These are phyloP conservation scores for Phlyctochytrium bullatum DNA, from an alignment of 192 early-diverging fungal species.

Conservation along the genomic window DNA sequence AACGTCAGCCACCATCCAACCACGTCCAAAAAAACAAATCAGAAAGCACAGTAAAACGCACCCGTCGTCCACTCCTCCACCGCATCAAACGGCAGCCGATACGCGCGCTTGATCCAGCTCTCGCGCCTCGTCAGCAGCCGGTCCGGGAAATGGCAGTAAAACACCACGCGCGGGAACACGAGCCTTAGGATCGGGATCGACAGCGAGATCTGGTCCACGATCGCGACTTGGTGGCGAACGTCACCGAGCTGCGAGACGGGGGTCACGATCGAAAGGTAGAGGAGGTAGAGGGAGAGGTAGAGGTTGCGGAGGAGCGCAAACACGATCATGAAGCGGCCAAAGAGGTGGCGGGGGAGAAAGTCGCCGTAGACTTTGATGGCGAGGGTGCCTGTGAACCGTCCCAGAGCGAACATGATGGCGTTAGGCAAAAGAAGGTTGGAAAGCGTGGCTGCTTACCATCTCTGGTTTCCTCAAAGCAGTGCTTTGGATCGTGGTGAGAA, in stretches of 20 bases:
- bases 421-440: neutral
- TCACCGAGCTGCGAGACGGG: neutral
- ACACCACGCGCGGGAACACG: slow-evolving; percentile 67
- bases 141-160: slow-evolving; percentile 98
- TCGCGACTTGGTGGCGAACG: slow-evolving; percentile 63
- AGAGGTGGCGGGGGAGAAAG: slow-evolving; percentile 68
- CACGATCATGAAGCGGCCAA: slow-evolving; percentile 73
- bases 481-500: slow-evolving; percentile 81
- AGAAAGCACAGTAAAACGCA: slow-evolving; percentile 20
- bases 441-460: slow-evolving; percentile 55
- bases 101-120: slow-evolving; percentile 60
- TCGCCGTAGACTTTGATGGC: slow-evolving; percentile 70
- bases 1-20: neutral
- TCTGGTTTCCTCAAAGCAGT: slow-evolving; percentile 90
- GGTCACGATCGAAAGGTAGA: slow-evolving; percentile 15
- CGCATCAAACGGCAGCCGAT: slow-evolving; percentile 78
- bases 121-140: slow-evolving; percentile 70
- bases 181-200: slow-evolving; percentile 77
- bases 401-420: neutral
- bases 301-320: slow-evolving; percentile 80
- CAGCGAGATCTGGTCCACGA: slow-evolving; percentile 88
- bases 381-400: slow-evolving; percentile 63
- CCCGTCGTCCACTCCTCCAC: slow-evolving; percentile 85
- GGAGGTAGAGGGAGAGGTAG: slow-evolving; percentile 58
- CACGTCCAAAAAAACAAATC: neutral